Percentiles rank a stretch among this genome's conserved stretches.
phyloP scores from a whole-genome alignment of 1,139 yeast genomes.

The Yamadazyma sp. region DNA sequence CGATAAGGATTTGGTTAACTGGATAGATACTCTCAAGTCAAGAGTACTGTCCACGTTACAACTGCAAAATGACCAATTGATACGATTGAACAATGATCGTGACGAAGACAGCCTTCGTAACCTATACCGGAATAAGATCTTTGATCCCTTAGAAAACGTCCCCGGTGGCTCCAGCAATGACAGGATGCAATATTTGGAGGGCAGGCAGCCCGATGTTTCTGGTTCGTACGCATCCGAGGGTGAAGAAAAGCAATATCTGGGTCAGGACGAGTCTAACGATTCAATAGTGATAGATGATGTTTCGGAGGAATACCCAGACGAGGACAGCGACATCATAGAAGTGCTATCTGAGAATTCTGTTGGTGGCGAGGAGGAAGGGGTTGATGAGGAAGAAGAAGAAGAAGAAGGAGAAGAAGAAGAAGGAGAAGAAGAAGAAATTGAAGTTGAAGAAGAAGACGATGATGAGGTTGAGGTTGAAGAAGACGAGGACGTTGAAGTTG shows the following conservation, averaged over 20 bases:
- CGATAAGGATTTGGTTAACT: slow-evolving; percentile 37
- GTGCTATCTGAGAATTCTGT: slow-evolving; percentile 10
- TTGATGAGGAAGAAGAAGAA: slow-evolving; percentile 13
- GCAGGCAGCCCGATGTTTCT: too few species aligned
- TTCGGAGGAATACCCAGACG: slow-evolving; percentile 6
- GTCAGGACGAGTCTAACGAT: too few species aligned
- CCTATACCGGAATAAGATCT: slow-evolving; percentile 28
- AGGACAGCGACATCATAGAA: slow-evolving; percentile 4
- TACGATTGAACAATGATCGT: slow-evolving; percentile 28
- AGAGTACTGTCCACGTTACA: slow-evolving; percentile 42
- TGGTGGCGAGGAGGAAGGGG: slow-evolving; percentile 8
- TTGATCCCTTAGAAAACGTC: slow-evolving; percentile 21
- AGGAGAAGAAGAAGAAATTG: slow-evolving; percentile 9
- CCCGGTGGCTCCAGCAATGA: too few species aligned
- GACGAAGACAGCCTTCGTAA: slow-evolving; percentile 28
- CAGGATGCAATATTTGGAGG: slow-evolving; percentile 15
- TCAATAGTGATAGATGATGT: too few species aligned
- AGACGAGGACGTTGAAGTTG: too few species aligned
- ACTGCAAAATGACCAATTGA: slow-evolving; percentile 38
- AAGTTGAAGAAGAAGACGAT: background rate
- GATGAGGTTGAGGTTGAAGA: slow-evolving; percentile 7
- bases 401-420: slow-evolving; percentile 6
- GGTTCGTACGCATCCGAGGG: too few species aligned
- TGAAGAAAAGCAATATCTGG: too few species aligned
- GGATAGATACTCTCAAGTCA: slow-evolving; percentile 51